A percentile compares a stretch with the other conserved stretches of the same genome.
Conservation (phyloP, 768 basidiomycete species). For the Neoboletus subvelutipes region DNA sequence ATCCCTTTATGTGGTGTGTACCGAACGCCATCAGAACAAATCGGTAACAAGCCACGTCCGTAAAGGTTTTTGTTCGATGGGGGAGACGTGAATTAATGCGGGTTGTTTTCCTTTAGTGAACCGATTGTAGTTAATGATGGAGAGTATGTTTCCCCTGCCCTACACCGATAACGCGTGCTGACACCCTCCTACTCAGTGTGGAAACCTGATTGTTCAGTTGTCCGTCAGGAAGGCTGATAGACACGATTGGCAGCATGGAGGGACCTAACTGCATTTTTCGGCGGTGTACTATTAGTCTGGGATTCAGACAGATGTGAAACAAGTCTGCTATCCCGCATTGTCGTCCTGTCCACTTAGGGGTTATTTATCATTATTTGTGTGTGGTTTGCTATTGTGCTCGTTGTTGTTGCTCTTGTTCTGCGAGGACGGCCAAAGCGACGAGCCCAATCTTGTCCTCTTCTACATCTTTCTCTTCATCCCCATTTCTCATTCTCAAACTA, state of each 20-base stretch:
- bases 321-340: background rate
- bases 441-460: conserved; percentile 15
- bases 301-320: background rate
- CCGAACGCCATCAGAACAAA: background rate
- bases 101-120: background rate
- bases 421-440: conserved; percentile 12
- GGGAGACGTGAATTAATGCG: background rate
- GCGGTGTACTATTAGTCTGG: background rate
- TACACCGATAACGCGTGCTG: too few species aligned
- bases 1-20: background rate
- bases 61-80: background rate
- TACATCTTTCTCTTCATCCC: conserved; percentile 21
- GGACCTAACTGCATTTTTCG: too few species aligned
- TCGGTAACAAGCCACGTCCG: background rate
- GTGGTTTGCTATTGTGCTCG: conserved; percentile 17
- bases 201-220: background rate
- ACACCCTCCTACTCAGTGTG: too few species aligned
- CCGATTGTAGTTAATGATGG: background rate
- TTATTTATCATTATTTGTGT: conserved; percentile 19
- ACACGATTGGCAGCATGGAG: background rate
- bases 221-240: background rate
- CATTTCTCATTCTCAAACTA: background rate
- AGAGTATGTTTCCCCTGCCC: background rate
- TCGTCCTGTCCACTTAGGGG: background rate
- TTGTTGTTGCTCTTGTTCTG: conserved; percentile 15